phyloP scores from a whole-genome alignment of 164 flowering plant species.

The Buxus sempervirens region DNA sequence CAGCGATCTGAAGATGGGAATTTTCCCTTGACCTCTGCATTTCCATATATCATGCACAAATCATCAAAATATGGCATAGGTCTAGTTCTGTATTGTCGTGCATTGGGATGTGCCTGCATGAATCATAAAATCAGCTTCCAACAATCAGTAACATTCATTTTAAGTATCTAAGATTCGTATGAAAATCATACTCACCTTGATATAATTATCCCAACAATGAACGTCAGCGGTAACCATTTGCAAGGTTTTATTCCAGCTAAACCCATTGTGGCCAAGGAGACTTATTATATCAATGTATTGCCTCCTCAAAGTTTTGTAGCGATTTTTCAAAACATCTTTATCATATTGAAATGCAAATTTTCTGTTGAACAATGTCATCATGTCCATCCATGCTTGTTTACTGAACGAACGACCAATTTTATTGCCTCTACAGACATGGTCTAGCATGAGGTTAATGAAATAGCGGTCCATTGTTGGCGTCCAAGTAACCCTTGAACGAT shows the following conservation, averaged over 20 bases:
- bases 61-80: slow-evolving; percentile 57
- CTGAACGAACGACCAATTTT: slow-evolving; percentile 47
- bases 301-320: slow-evolving; percentile 55
- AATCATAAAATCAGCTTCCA: background rate
- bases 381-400: slow-evolving; percentile 54
- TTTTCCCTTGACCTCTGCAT: slow-evolving; percentile 25
- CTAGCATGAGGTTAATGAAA: slow-evolving; percentile 62
- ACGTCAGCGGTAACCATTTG: slow-evolving; percentile 72
- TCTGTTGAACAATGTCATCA: slow-evolving; percentile 45
- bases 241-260: slow-evolving; percentile 52
- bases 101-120: slow-evolving; percentile 53
- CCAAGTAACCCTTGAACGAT: slow-evolving; percentile 56
- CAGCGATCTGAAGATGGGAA: slow-evolving; percentile 23
- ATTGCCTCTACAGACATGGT: slow-evolving; percentile 51
- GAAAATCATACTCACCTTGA: slow-evolving; percentile 33
- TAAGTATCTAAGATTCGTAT: background rate
- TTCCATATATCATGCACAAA: slow-evolving; percentile 43
- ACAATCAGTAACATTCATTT: background rate
- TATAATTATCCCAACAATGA: slow-evolving; percentile 52
- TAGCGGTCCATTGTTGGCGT: slow-evolving; percentile 61
- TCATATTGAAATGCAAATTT: slow-evolving; percentile 46
- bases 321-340: slow-evolving; percentile 43
- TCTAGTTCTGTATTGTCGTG: slow-evolving; percentile 60
- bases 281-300: slow-evolving; percentile 48
- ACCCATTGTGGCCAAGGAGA: slow-evolving; percentile 50